phyloP scores from a whole-genome alignment of 441 rosid species.

The Syzygium syzygioides region DNA sequence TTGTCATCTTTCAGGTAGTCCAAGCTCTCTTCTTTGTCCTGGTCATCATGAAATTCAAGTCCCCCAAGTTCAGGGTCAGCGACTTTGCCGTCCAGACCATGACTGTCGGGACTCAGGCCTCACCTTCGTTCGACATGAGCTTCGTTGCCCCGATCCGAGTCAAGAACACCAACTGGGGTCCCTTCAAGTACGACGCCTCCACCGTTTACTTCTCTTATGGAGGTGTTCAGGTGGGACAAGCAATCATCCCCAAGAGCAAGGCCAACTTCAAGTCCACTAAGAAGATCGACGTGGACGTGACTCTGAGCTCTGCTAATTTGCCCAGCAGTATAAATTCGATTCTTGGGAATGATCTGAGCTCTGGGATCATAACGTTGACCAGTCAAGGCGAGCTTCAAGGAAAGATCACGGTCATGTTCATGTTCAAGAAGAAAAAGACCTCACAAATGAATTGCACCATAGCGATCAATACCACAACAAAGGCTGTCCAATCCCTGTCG shows the following conservation, averaged over 20 bases:
- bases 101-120: not conserved
- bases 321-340: not conserved
- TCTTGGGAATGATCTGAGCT: not conserved
- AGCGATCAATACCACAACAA: not conserved
- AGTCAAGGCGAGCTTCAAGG: not conserved
- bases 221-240: conserved; percentile 1
- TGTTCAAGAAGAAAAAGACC: not conserved
- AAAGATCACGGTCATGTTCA: not conserved
- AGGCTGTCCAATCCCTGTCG: not conserved
- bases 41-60: not conserved
- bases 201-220: conserved; percentile 2
- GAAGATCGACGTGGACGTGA: conserved; percentile 4
- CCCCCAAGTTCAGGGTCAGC: not conserved
- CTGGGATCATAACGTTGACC: not conserved
- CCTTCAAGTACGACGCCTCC: conserved; percentile 11
- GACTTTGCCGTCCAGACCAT: not conserved
- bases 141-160: not conserved
- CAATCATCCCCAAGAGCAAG: conserved; percentile 8
- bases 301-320: not conserved
- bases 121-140: not conserved
- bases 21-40: not conserved
- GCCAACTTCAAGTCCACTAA: conserved; percentile 9
- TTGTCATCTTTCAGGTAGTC: not conserved
- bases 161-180: not conserved
- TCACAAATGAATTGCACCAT: not conserved